phyloP scores from a whole-genome alignment of 148 eudicot species.

The Polygonum maritimum region DNA sequence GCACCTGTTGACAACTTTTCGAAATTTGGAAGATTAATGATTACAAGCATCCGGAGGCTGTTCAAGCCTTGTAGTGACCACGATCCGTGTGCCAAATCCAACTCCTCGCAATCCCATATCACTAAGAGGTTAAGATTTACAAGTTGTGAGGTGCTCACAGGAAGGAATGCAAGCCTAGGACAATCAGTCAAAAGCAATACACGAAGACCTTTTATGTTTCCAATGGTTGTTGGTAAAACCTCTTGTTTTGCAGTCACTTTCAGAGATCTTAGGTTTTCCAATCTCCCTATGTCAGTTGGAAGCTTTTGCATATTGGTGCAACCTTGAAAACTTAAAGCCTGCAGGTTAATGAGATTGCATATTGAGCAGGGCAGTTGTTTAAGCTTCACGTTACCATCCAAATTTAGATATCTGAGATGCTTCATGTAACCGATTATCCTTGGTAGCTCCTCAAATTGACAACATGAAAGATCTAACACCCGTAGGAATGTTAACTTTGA shows the following conservation, averaged over 20 bases:
- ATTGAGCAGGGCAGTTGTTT: not conserved
- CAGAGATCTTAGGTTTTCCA: not conserved
- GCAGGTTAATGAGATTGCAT: not conserved
- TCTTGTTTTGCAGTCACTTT: not conserved
- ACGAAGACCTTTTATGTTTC: not conserved
- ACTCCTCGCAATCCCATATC: not conserved
- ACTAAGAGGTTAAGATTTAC: not conserved
- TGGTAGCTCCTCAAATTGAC: slow-evolving; percentile 4
- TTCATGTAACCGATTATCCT: not conserved
- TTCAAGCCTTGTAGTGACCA: not conserved
- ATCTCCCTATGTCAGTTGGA: not conserved
- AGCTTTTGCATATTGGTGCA: not conserved
- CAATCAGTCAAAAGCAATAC: not conserved
- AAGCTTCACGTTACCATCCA: not conserved
- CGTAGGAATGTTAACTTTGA: not conserved
- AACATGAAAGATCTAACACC: not conserved
- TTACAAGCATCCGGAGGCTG: not conserved
- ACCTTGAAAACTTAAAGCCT: not conserved
- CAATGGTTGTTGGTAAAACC: not conserved
- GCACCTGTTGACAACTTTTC: not conserved
- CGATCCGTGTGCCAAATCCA: not conserved
- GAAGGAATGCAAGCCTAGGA: not conserved
- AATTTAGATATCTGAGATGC: not conserved
- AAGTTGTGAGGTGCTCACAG: not conserved
- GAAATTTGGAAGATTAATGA: not conserved